Evolutionary conservation across 176 grass and related monocot genomes (phyloP).

Genomic region (Eleusine coracana): DNA sequence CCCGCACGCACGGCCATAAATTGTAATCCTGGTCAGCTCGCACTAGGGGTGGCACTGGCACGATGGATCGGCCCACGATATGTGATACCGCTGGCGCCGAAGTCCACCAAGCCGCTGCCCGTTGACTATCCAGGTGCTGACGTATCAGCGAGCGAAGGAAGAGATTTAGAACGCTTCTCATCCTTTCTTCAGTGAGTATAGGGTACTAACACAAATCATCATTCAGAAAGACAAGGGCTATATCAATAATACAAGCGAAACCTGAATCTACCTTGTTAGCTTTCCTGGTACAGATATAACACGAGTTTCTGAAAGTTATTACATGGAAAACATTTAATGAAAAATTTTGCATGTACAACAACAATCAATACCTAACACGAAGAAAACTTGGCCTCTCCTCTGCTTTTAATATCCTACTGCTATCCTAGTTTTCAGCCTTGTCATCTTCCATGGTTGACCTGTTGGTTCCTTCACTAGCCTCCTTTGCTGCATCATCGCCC

Average conservation of each 20-base stretch:
- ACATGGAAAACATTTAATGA: background rate
- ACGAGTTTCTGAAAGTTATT: background rate
- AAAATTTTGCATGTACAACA: constrained; percentile 23
- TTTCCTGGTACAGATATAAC: background rate
- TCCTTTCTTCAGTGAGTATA: no score
- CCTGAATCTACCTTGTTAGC: background rate
- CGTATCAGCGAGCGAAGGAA: no score
- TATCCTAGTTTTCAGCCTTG: constrained; percentile 30
- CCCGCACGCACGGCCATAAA: no score
- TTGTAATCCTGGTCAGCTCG: no score
- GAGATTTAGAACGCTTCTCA: no score
- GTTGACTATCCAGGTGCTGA: no score
- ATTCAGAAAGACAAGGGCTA: background rate
- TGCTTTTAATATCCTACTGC: constrained; percentile 1
- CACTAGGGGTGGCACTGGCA: no score
- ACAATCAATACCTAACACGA: background rate
- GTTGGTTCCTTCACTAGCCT: constrained; percentile 38
- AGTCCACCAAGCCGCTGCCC: no score
- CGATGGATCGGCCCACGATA: no score
- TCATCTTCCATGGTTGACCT: constrained; percentile 36
- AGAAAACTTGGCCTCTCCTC: background rate
- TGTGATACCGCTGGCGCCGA: no score
- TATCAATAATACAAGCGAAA: background rate
- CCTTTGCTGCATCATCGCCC: constrained; percentile 22
- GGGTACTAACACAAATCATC: background rate